Percentiles rank a stretch among this genome's conserved stretches.
Conservation (phyloP, 169 alveolate species). For the Plasmodium vinckei region DNA sequence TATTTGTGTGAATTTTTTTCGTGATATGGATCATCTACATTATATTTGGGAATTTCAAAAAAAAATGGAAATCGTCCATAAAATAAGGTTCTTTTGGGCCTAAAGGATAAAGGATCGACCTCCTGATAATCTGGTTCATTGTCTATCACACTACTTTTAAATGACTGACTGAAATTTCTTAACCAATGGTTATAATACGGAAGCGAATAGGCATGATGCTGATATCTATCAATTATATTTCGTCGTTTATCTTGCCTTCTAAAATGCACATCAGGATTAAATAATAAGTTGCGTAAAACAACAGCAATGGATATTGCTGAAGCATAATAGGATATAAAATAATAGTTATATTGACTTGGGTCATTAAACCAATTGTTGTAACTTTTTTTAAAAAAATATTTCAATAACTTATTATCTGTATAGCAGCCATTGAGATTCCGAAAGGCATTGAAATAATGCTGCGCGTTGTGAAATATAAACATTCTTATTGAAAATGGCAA, state of each 20-base stretch:
- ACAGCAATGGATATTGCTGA: conserved; percentile 52
- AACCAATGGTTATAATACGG: conserved; percentile 82
- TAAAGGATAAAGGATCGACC: conserved; percentile 79
- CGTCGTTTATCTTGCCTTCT: conserved; percentile 78
- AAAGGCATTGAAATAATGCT: conserved; percentile 69
- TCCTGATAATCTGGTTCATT: conserved; percentile 85
- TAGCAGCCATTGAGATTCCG: conserved; percentile 77
- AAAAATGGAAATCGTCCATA: conserved; percentile 86
- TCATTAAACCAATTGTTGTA: conserved; percentile 86
- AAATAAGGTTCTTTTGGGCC: conserved; percentile 81
- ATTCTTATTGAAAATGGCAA: conserved; percentile 4
- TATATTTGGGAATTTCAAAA: conserved; percentile 83
- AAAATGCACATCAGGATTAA: conserved; percentile 77
- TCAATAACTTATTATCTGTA: conserved; percentile 85
- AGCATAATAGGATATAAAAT: conserved; percentile 79
- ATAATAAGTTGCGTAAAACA: conserved; percentile 47
- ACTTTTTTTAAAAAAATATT: conserved; percentile 82
- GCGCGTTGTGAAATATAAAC: conserved; percentile 73
- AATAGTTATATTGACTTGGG: conserved; percentile 85
- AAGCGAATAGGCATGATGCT: conserved; percentile 84
- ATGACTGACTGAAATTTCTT: conserved; percentile 82
- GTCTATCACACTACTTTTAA: conserved; percentile 83
- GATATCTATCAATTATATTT: conserved; percentile 79
- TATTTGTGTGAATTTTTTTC: conserved; percentile 82
- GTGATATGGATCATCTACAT: conserved; percentile 80